Conservation (phyloP, 305 asterid genomes). For the Euphrasia arctica region DNA sequence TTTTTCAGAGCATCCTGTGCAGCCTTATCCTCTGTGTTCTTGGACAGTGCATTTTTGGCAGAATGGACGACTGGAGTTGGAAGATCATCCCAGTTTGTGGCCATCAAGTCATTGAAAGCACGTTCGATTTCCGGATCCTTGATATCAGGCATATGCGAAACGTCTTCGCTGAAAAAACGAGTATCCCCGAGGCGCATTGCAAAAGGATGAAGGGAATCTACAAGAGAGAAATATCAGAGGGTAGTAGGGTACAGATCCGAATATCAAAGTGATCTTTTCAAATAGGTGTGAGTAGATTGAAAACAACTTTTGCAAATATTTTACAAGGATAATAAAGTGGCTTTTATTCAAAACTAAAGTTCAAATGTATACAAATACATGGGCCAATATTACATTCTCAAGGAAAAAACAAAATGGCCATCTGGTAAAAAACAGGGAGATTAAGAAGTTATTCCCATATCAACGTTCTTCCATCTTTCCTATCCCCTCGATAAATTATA, state of each 20-base stretch:
- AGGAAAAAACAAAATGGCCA: not conserved
- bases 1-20: constrained; percentile 66
- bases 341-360: constrained; percentile 2
- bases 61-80: constrained; percentile 55
- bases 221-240: constrained; percentile 21
- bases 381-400: constrained; percentile 6
- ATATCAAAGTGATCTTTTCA: not conserved
- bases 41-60: constrained; percentile 62
- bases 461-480: not conserved
- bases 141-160: constrained; percentile 53
- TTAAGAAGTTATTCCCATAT: constrained; percentile 3
- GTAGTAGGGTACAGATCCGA: constrained; percentile 14
- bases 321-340: not conserved
- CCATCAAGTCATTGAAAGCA: constrained; percentile 84
- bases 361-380: not conserved
- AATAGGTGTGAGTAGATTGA: not conserved
- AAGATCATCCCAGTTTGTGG: constrained; percentile 72
- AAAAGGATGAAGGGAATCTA: constrained; percentile 47
- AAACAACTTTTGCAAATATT: not conserved
- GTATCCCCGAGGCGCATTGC: constrained; percentile 42
- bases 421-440: constrained; percentile 8
- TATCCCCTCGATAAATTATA: constrained; percentile 7
- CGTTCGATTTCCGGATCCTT: constrained; percentile 60
- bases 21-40: constrained; percentile 68
- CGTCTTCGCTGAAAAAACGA: constrained; percentile 65